A percentile compares a stretch with the other conserved stretches of the same genome.
phyloP scores from a whole-genome alignment of 495 filamentous ascomycete genomes.

The Talaromyces adpressus region DNA sequence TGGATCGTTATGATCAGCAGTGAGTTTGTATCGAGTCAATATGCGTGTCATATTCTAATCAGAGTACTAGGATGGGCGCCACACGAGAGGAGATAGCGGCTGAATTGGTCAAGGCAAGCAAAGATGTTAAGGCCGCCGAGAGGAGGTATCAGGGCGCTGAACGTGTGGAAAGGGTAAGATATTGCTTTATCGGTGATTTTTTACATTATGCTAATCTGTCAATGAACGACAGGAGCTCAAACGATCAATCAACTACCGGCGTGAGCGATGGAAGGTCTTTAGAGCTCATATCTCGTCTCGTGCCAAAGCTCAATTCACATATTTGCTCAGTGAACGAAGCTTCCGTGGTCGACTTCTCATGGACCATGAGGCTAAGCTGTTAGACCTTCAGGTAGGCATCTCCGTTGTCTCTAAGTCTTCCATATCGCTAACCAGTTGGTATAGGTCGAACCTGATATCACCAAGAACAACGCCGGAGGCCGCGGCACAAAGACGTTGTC shows the following conservation, averaged over 20 bases:
- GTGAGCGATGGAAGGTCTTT: slow-evolving; percentile 73
- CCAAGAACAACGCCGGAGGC: slow-evolving; percentile 50
- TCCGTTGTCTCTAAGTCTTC: neutral
- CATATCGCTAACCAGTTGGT: neutral
- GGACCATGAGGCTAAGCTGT: slow-evolving; percentile 62
- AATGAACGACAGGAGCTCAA: slow-evolving; percentile 43
- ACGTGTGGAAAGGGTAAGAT: slow-evolving; percentile 44
- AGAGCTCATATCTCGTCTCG: slow-evolving; percentile 74
- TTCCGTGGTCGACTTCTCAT: slow-evolving; percentile 77
- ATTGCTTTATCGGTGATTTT: neutral
- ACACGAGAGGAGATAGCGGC: slow-evolving; percentile 57
- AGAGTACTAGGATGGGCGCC: slow-evolving; percentile 51
- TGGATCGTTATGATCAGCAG: slow-evolving; percentile 42
- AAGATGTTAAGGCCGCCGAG: slow-evolving; percentile 35
- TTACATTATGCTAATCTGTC: slow-evolving; percentile 10
- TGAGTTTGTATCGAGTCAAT: slow-evolving; percentile 21
- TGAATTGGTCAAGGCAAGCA: slow-evolving; percentile 35
- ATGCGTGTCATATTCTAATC: slow-evolving; percentile 9
- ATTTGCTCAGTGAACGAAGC: slow-evolving; percentile 77
- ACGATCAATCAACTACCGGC: slow-evolving; percentile 59
- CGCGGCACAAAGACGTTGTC: slow-evolving; percentile 86
- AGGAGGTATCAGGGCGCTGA: slow-evolving; percentile 41
- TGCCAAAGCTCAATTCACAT: slow-evolving; percentile 78
- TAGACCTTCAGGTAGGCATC: slow-evolving; percentile 54
- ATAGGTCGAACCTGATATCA: slow-evolving; percentile 73